Conservation (phyloP, 1,284 basidiomycete species). For the Peniophora sp. region DNA sequence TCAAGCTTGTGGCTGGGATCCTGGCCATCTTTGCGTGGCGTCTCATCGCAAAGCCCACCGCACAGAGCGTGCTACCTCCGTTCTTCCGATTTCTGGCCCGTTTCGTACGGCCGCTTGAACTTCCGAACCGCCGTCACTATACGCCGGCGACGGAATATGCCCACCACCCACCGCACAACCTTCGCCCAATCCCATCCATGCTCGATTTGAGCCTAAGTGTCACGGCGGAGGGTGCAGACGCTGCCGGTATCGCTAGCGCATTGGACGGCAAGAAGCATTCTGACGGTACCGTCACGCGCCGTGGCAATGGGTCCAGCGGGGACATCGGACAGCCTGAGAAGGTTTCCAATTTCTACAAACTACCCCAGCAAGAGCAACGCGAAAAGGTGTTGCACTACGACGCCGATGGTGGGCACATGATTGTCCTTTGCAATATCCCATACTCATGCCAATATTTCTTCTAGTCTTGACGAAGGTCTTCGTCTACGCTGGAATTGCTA, state of each 20-base stretch:
- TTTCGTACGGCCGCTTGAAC: constrained; percentile 31
- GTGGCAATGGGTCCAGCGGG: neutral
- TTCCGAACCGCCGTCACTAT: constrained; percentile 79
- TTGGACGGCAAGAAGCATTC: constrained; percentile 5
- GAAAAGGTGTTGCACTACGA: constrained; percentile 67
- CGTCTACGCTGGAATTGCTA: constrained; percentile 82
- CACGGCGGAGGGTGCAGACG: constrained; percentile 25
- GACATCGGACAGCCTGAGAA: constrained; percentile 13
- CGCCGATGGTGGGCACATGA: constrained; percentile 61
- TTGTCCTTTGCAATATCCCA: neutral
- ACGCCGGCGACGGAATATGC: constrained; percentile 84
- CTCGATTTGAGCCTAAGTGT: constrained; percentile 77
- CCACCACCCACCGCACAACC: constrained; percentile 49
- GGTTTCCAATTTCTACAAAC: constrained; percentile 20
- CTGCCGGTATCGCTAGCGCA: constrained; percentile 16
- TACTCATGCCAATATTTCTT: constrained; percentile 1
- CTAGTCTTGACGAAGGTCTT: constrained; percentile 86
- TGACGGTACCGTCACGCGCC: constrained; percentile 6
- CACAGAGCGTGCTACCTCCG: constrained; percentile 73
- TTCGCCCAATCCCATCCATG: constrained; percentile 78
- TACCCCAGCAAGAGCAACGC: constrained; percentile 18
- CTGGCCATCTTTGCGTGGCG: constrained; percentile 79
- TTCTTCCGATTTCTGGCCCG: constrained; percentile 69
- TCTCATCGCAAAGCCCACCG: constrained; percentile 68
- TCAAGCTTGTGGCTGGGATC: constrained; percentile 58